Conservation (phyloP, 352 stramenopile species). For the Phytophthora pinifolia region DNA sequence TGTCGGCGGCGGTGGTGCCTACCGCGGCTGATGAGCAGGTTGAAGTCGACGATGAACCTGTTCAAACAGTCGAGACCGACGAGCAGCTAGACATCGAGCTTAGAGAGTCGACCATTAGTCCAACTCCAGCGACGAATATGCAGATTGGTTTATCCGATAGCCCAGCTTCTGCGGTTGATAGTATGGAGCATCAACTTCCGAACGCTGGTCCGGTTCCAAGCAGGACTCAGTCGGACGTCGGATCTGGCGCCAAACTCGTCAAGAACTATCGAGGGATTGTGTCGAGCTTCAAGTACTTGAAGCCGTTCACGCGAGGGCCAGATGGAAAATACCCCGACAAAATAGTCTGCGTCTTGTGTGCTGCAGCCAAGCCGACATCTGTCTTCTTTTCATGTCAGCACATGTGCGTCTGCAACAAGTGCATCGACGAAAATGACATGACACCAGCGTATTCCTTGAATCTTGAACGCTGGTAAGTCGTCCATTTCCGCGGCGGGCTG, state of each 20-base stretch:
- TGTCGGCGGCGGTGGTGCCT: conserved; percentile 1
- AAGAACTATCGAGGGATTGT: conserved; percentile 53
- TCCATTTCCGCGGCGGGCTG: too few species aligned
- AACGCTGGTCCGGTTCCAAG: too few species aligned
- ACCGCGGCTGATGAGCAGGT: background rate
- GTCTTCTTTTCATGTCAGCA: conserved; percentile 72
- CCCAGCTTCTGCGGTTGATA: too few species aligned
- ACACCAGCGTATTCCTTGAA: conserved; percentile 15
- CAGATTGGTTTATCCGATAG: too few species aligned
- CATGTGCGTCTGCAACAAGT: conserved; percentile 56
- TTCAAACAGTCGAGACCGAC: background rate
- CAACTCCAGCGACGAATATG: too few species aligned
- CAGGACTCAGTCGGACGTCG: background rate
- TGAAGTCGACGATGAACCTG: background rate
- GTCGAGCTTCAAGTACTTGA: conserved; percentile 40
- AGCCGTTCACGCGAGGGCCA: conserved; percentile 41
- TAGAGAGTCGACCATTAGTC: background rate
- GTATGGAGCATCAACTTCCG: too few species aligned
- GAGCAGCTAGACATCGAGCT: background rate
- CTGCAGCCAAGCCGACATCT: conserved; percentile 24
- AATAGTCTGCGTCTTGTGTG: conserved; percentile 44
- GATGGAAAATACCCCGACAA: conserved; percentile 39
- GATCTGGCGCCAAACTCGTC: conserved; percentile 20
- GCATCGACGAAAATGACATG: conserved; percentile 43
- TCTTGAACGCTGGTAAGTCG: conserved; percentile 29